phyloP scores from a whole-genome alignment of 2,329 filamentous ascomycete genomes.

The Arthrobotrys conoides region DNA sequence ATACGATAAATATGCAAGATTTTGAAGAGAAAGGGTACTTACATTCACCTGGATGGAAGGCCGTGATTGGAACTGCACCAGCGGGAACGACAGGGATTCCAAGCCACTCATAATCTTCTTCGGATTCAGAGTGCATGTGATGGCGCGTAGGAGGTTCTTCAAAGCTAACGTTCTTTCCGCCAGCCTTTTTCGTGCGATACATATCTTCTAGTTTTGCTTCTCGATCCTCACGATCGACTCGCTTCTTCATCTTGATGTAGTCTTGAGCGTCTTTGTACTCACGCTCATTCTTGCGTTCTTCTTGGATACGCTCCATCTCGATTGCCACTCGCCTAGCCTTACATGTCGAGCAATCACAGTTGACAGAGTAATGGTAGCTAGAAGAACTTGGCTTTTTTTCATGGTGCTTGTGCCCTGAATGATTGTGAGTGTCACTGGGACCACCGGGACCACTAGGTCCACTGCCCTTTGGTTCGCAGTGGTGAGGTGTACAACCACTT shows the following conservation, averaged over 20 bases:
- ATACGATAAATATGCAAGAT: not conserved
- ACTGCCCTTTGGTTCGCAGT: no score
- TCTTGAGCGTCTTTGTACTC: slow-evolving; percentile 49
- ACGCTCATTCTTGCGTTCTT: slow-evolving; percentile 44
- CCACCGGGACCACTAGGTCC: not conserved
- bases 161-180: not conserved
- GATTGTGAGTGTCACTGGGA: not conserved
- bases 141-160: slow-evolving; percentile 14
- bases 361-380: slow-evolving; percentile 31
- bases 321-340: slow-evolving; percentile 48
- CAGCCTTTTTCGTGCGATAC: slow-evolving; percentile 42
- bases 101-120: slow-evolving; percentile 35
- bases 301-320: slow-evolving; percentile 52
- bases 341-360: slow-evolving; percentile 50
- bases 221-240: slow-evolving; percentile 42
- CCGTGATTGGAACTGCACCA: slow-evolving; percentile 20
- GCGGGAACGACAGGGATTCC: not conserved
- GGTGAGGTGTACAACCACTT: slow-evolving; percentile 4
- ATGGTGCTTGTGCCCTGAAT: slow-evolving; percentile 13
- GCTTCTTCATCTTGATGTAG: slow-evolving; percentile 44
- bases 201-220: slow-evolving; percentile 37
- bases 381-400: slow-evolving; percentile 28
- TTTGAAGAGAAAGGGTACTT: not conserved
- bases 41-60: slow-evolving; percentile 41
- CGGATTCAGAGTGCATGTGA: not conserved